Evolutionary conservation across 352 stramenopile species (phyloP).

Genomic region (Elongisporangium anandrum): DNA sequence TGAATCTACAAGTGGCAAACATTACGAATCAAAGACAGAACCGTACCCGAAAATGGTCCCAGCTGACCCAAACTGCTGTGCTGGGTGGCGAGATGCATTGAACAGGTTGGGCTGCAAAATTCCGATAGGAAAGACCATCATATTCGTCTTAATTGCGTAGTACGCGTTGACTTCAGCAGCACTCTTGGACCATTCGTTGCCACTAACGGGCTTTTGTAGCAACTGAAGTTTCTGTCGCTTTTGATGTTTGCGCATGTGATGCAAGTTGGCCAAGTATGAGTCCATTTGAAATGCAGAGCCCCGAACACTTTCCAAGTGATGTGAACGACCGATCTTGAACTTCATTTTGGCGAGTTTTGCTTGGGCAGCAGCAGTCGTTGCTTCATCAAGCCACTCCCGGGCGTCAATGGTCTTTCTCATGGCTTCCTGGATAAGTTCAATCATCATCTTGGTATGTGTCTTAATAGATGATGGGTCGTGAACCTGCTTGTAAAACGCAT

Average conservation of each 20-base stretch:
- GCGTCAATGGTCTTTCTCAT: not conserved
- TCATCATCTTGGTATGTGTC: not conserved
- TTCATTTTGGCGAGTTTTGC: not conserved
- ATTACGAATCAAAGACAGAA: not conserved
- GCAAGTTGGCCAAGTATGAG: not conserved
- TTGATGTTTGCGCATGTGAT: not conserved
- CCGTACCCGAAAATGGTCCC: not conserved
- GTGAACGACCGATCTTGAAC: not conserved
- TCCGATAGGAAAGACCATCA: not conserved
- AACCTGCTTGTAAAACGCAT: not conserved
- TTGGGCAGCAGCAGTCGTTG: not conserved
- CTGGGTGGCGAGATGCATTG: not conserved
- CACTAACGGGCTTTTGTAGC: not conserved
- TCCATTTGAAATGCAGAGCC: not conserved
- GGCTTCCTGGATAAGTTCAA: not conserved
- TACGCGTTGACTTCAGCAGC: not conserved
- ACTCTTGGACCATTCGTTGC: not conserved
- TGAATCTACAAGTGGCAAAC: too few relatives aligned
- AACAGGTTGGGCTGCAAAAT: not conserved
- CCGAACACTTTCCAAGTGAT: not conserved
- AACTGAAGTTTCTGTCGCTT: not conserved
- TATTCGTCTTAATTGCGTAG: not conserved
- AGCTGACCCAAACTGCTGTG: not conserved
- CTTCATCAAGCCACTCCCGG: not conserved
- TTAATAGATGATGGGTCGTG: not conserved